These are phyloP conservation scores for Plectosphaerella sp. DNA, from an alignment of 2,329 filamentous ascomycete species.

Conservation along the genomic window DNA sequence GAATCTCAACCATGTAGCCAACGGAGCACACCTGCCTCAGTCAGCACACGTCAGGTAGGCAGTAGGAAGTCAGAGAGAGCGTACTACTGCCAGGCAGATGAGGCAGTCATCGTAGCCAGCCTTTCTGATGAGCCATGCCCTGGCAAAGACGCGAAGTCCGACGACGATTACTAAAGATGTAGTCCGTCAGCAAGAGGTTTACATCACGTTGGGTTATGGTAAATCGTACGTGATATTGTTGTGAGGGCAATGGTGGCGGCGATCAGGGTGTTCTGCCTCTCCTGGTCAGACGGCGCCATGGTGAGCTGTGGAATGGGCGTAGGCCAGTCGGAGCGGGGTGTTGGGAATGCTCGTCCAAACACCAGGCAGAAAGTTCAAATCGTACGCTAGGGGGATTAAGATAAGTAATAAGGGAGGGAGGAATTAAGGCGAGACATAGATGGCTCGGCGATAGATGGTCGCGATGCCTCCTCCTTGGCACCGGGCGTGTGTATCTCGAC, in stretches of 20 bases:
- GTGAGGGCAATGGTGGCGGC: conserved; percentile 12
- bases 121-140: conserved; percentile 12
- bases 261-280: conserved; percentile 14
- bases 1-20: conserved; percentile 14
- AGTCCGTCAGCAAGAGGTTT: not conserved
- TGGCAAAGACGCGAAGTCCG: conserved; percentile 8
- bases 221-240: conserved; percentile 9
- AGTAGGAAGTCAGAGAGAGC: not conserved
- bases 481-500: too few relatives aligned
- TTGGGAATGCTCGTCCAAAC: too few relatives aligned
- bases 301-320: not conserved
- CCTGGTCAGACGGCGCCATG: conserved; percentile 7
- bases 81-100: conserved; percentile 12
- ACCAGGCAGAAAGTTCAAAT: too few relatives aligned
- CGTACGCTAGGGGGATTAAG: too few relatives aligned
- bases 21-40: conserved; percentile 2
- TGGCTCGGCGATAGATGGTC: too few relatives aligned
- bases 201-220: not conserved
- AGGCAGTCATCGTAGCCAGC: conserved; percentile 14
- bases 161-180: conserved; percentile 10
- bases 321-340: too few relatives aligned
- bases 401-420: too few relatives aligned
- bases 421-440: too few relatives aligned
- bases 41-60: not conserved
- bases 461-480: too few relatives aligned